Evolutionary conservation across 2,329 filamentous ascomycete genomes (phyloP), one percentile per base, ranked within the genome.

Genomic region (Fusarium hostae): DNA sequence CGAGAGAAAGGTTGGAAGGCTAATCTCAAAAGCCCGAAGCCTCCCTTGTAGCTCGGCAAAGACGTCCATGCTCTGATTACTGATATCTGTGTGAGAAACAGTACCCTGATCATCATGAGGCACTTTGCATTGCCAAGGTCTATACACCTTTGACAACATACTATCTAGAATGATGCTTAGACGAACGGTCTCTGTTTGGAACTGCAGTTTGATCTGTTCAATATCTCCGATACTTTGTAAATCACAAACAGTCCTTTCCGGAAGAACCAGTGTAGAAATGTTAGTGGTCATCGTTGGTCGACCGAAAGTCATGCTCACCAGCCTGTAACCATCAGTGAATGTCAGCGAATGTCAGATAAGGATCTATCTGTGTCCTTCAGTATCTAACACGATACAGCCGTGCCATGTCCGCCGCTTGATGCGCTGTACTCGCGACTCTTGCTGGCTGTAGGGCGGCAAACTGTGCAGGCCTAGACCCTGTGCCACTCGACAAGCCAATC

Each of bases 281-380:
- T n/a, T 48, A 16, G 9, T 48, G 30, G 48, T 57, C 41, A 48
- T 57, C 2, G 54, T 57, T 1, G 41, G 54, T 2, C 54, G 13
- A 9, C 54, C 54, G 5, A 57, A 57, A 3, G 54, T 57, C 54
- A 57, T 57, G 7, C 54, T 57, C 24, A 57, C 54, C 13, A 57
- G 18, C 26, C 44, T 47, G 24, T 30, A n/a, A n/a, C n/a, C n/a
- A n/a, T n/a, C n/a, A n/a, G n/a, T n/a, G n/a, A n/a, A n/a, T n/a
- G n/a, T n/a, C n/a, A n/a, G n/a, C n/a, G n/a, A n/a, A n/a, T n/a
- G n/a, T n/a, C n/a, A n/a, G n/a, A n/a, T n/a, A n/a, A n/a, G n/a
- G n/a, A n/a, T n/a, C n/a, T n/a, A n/a, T n/a, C n/a, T n/a, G n/a
- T n/a, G n/a, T n/a, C n/a, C n/a, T n/a, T n/a, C n/a, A n/a, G 44